Evolutionary conservation across 148 eudicot genomes (phyloP).

Genomic region (Rhododendron ferrugineum): DNA sequence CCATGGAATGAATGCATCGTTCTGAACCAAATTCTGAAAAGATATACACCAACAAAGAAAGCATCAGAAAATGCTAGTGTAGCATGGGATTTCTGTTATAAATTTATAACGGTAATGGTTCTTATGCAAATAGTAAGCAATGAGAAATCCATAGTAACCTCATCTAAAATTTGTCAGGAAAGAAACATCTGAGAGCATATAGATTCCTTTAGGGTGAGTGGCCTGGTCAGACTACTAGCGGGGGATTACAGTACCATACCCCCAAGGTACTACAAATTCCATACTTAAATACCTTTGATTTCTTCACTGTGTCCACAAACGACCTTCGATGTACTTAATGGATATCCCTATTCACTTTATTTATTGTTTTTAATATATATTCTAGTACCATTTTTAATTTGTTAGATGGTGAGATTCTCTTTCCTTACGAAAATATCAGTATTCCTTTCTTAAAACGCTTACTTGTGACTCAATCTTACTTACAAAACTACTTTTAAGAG

Average conservation of each 20-base stretch:
- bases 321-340: neutral
- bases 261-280: neutral
- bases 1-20: constrained; percentile 9
- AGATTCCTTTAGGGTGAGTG: neutral
- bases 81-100: neutral
- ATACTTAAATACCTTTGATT: neutral
- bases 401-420: neutral
- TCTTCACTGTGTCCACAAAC: neutral
- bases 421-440: neutral
- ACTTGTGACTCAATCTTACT: neutral
- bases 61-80: constrained; percentile 1
- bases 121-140: neutral
- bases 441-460: neutral
- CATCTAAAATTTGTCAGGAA: neutral
- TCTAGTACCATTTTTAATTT: neutral
- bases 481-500: neutral
- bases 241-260: neutral
- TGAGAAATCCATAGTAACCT: neutral
- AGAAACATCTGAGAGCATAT: neutral
- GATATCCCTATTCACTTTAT: neutral
- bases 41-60: neutral
- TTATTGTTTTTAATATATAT: neutral
- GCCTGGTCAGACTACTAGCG: neutral
- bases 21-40: constrained; percentile 3
- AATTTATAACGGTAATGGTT: neutral